These are phyloP conservation scores for Entrophospora sp. DNA, from an alignment of 192 early-diverging fungal genomes.

Conservation along the genomic window DNA sequence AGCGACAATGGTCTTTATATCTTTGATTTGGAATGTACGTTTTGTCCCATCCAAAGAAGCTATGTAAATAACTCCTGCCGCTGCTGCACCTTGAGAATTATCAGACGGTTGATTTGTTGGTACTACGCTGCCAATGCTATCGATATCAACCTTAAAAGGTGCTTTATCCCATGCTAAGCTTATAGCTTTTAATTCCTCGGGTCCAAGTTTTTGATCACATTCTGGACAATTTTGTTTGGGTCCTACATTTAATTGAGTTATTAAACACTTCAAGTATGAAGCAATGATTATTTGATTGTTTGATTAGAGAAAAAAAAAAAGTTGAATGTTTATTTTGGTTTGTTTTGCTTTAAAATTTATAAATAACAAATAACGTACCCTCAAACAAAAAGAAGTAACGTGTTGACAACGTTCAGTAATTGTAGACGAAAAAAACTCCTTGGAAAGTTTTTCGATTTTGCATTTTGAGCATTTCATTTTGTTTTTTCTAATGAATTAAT, in stretches of 20 bases:
- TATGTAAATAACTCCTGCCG: constrained; percentile 7
- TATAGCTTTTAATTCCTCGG: background rate
- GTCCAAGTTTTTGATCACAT: background rate
- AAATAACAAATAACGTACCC: constrained; percentile 3
- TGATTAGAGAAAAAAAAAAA: background rate
- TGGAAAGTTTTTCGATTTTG: constrained; percentile 15
- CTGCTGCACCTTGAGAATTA: background rate
- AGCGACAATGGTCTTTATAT: background rate
- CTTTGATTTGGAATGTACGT: background rate
- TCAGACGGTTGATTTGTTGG: background rate
- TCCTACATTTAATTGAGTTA: background rate
- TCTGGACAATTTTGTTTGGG: background rate
- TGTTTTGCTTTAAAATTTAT: background rate
- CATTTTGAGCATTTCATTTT: constrained; percentile 18
- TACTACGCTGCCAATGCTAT: background rate
- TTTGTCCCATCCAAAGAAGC: constrained; percentile 14
- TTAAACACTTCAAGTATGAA: background rate
- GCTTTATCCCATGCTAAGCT: constrained; percentile 7
- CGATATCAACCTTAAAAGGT: background rate
- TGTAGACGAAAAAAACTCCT: constrained; percentile 7
- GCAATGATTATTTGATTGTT: background rate
- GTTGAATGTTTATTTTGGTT: background rate
- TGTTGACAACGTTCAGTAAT: constrained; percentile 12
- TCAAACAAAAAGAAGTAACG: constrained; percentile 11
- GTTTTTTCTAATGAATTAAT: too few species aligned